These are phyloP conservation scores for Geranium rotundifolium DNA, from an alignment of 345 rosid genomes.

Conservation along the genomic window DNA sequence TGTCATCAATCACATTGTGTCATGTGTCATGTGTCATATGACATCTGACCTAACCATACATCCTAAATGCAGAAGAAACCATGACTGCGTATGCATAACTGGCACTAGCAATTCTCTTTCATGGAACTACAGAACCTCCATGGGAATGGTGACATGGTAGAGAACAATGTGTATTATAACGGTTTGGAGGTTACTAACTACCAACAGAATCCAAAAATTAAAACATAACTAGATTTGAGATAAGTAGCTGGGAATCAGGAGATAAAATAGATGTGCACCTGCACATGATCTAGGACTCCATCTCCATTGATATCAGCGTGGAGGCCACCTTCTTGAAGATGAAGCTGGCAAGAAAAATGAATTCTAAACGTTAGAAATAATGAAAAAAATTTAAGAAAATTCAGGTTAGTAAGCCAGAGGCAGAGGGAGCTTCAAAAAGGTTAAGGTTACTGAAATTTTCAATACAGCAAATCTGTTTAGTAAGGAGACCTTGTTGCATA, in stretches of 20 bases:
- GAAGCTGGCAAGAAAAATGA: constrained; percentile 49
- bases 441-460: neutral
- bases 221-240: neutral
- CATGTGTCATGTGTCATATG: neutral
- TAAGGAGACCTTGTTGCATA: too few species aligned
- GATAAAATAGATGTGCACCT: constrained; percentile 32
- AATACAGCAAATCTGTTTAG: too few species aligned
- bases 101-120: neutral
- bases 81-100: too few species aligned
- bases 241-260: neutral
- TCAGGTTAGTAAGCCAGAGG: too few species aligned
- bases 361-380: constrained; percentile 3
- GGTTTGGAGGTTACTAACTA: neutral
- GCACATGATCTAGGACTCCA: constrained; percentile 98
- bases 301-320: constrained; percentile 99
- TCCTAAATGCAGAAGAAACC: neutral
- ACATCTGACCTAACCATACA: neutral
- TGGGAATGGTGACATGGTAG: neutral
- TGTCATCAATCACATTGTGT: too few species aligned
- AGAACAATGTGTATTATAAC: neutral
- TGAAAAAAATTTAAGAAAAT: neutral
- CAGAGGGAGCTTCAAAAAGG: neutral
- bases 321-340: constrained; percentile 96
- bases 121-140: neutral
- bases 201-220: neutral